phyloP scores from a whole-genome alignment of 1,284 basidiomycete species.

The Microbotryomycetes sp. region DNA sequence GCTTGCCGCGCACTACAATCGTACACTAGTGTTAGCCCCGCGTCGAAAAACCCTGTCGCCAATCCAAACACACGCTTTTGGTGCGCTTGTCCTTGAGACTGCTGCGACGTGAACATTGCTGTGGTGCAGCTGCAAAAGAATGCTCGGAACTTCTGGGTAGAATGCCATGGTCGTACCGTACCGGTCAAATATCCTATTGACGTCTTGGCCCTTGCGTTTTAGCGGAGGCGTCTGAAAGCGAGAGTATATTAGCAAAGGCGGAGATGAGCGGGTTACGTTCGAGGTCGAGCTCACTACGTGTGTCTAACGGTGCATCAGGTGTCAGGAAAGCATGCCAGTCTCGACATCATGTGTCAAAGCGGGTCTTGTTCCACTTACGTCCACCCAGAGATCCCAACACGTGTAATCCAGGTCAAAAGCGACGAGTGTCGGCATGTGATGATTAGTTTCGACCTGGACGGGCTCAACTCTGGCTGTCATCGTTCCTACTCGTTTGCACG shows the following conservation, averaged over 20 bases:
- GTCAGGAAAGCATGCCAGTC: background rate
- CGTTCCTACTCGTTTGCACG: too few species aligned
- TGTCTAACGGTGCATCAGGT: background rate
- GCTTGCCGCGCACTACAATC: slow-evolving; percentile 77
- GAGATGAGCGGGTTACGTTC: slow-evolving; percentile 39
- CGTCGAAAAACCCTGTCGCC: too few species aligned
- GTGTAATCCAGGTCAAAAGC: slow-evolving; percentile 78
- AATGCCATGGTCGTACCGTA: background rate
- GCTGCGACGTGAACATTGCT: slow-evolving; percentile 57
- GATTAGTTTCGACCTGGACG: background rate
- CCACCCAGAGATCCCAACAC: slow-evolving; percentile 71
- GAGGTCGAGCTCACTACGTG: background rate
- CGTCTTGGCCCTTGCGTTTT: slow-evolving; percentile 9
- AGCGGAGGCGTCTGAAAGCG: slow-evolving; percentile 49
- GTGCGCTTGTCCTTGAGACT: slow-evolving; percentile 65
- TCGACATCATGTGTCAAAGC: slow-evolving; percentile 29
- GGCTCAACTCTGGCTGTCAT: background rate
- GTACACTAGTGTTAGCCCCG: too few species aligned
- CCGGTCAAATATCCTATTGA: background rate
- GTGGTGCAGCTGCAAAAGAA: slow-evolving; percentile 54
- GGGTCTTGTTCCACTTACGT: slow-evolving; percentile 42
- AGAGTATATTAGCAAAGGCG: slow-evolving; percentile 6
- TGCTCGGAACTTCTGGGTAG: slow-evolving; percentile 66
- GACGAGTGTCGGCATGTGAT: slow-evolving; percentile 55
- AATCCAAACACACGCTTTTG: slow-evolving; percentile 55